Evolutionary conservation across 192 early-diverging fungal species (phyloP), one percentile per base, ranked within the genome.

Genomic region (Backusella circina): DNA sequence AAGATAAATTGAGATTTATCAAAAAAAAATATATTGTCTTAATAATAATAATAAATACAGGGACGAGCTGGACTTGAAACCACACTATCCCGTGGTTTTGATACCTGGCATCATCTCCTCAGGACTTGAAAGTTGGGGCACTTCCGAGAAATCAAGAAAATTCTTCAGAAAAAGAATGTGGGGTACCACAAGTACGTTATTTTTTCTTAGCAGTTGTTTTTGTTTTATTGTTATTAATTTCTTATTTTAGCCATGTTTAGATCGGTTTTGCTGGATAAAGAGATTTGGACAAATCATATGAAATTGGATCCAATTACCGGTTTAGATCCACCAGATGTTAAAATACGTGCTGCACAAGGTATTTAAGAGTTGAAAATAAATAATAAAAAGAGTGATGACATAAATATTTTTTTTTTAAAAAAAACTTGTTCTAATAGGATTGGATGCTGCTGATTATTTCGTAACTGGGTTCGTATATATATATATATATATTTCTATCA

Each of bases 51-150:
- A 21, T 54, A 23, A 23, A 16, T 18, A 41, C 50, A 69, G 82
- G 70, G 36, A 86, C 67, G 30, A 84, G 78, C 65, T 88, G 78
- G 64, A 77, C 51, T 47, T 81, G 18, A 68, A 76, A 38, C 71
- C 76, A 13, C 78, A 68, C 41, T 85, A 84, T 67, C 90, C 90
- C 57, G 93, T 97, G 0, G 87, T 94, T 1, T 74, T 97, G 67
- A 91, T 97, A n/a, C 95, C 95, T 1, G 95, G 95, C 16, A 95
- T 96, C 73, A 92, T 94, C 15, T 93, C 93, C 0, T 93, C 95
- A 18, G 94, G 92, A 0, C 85, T 97, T 32, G 95, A 96, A 83
- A 93, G 91, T 72, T 97, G 95, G 95, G 91, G 90, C 51, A 92
- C 90, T 13, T 77, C 84, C 10, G 86, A 87, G 72, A 95, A 93